phyloP scores from a whole-genome alignment of 2,329 filamentous ascomycete species.

The Botrytis elliptica region DNA sequence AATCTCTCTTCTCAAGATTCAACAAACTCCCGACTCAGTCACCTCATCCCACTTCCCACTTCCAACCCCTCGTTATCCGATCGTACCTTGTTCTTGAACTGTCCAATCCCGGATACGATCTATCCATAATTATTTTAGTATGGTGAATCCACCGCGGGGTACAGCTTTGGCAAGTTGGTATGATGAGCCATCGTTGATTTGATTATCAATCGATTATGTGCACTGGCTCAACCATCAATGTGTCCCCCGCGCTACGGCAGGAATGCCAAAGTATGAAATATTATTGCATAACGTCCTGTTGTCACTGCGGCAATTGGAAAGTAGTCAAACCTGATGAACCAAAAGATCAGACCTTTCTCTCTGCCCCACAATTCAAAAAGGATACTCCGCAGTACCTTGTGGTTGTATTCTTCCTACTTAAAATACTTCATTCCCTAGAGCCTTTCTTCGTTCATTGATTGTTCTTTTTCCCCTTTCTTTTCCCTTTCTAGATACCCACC shows the following conservation, averaged over 20 bases:
- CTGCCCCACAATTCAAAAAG: neutral
- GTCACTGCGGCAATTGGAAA: neutral
- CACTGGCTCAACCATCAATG: constrained; percentile 4
- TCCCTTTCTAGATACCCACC: neutral
- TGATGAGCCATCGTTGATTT: constrained; percentile 8
- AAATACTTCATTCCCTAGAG: neutral
- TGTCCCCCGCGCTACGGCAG: neutral
- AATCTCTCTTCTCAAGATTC: neutral
- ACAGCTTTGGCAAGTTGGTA: constrained; percentile 1
- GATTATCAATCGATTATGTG: constrained; percentile 11
- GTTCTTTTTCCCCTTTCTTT: neutral
- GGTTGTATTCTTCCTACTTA: neutral
- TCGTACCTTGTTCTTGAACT: neutral
- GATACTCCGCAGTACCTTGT: neutral
- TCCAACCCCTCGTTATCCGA: neutral
- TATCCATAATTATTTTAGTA: constrained; percentile 9
- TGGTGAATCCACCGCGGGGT: constrained; percentile 14
- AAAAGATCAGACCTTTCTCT: neutral
- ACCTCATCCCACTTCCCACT: neutral
- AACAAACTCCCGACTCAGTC: neutral
- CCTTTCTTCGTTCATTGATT: neutral
- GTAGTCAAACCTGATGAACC: neutral
- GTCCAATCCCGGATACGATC: constrained; percentile 9
- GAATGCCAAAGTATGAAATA: neutral
- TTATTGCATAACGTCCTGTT: constrained; percentile 6